Evolutionary conservation across 352 stramenopile species (phyloP).

Genomic region (Phytopythium delawarense): DNA sequence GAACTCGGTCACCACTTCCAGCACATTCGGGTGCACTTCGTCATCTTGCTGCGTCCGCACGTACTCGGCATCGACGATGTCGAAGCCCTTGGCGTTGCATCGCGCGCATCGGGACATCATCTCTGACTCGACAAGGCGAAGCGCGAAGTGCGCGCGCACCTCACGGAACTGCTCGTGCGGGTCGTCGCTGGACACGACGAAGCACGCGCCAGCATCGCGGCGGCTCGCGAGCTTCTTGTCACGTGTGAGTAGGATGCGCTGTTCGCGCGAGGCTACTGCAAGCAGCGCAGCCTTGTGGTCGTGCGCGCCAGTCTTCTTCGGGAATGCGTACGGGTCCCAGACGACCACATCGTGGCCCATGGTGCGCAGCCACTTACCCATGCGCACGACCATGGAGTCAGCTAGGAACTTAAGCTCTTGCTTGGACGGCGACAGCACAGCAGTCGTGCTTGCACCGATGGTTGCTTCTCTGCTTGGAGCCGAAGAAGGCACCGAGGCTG

Average conservation of each 20-base stretch:
- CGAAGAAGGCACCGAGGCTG: neutral
- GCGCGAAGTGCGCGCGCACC: constrained; percentile 64
- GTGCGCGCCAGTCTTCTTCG: constrained; percentile 21
- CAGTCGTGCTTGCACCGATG: neutral
- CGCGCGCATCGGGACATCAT: constrained; percentile 73
- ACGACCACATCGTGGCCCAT: constrained; percentile 74
- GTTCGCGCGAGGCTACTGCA: constrained; percentile 39
- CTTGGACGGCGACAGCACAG: neutral
- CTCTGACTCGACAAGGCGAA: constrained; percentile 54
- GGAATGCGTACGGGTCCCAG: constrained; percentile 40
- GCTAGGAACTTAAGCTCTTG: constrained; percentile 62
- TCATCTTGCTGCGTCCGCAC: constrained; percentile 45
- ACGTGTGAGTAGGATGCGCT: constrained; percentile 70
- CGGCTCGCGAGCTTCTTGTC: constrained; percentile 70
- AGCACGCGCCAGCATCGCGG: constrained; percentile 66
- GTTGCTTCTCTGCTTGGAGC: neutral
- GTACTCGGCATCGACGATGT: constrained; percentile 46
- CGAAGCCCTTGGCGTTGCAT: constrained; percentile 67
- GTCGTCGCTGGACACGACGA: constrained; percentile 70
- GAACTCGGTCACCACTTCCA: constrained; percentile 60
- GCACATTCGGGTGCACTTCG: constrained; percentile 46
- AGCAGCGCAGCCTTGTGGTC: constrained; percentile 50
- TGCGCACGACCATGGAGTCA: constrained; percentile 68
- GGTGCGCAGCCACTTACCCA: constrained; percentile 73
- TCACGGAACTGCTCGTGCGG: constrained; percentile 71